A percentile compares a stretch with the other conserved stretches of the same genome.
Conservation (phyloP, 306 rosid species). For the Gillenia trifoliata region DNA sequence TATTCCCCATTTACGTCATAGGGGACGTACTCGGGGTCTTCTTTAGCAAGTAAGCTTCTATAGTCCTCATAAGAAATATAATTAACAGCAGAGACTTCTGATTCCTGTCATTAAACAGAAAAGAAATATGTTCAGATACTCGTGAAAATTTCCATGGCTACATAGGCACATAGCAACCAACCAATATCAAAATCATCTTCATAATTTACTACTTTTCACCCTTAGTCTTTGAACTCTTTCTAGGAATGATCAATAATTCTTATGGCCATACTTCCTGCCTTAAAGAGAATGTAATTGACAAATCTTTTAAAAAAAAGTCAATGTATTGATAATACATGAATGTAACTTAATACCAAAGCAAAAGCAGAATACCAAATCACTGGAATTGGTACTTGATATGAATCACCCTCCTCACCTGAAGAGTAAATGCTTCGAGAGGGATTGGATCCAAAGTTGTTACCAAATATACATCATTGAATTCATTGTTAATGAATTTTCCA, state of each 20-base stretch:
- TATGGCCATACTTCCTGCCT: neutral
- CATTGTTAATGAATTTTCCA: conserved; percentile 76
- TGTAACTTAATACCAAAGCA: neutral
- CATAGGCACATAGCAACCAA: neutral
- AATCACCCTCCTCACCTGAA: conserved; percentile 61
- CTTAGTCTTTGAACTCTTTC: neutral
- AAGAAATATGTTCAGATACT: conserved; percentile 10
- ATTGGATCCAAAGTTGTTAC: conserved; percentile 83
- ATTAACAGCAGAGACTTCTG: conserved; percentile 92
- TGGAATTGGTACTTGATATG: neutral
- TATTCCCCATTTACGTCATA: conserved; percentile 72
- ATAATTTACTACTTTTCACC: neutral
- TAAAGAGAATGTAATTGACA: conserved; percentile 2
- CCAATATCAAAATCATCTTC: neutral
- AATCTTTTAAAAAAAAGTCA: neutral
- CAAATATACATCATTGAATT: conserved; percentile 78
- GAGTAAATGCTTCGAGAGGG: conserved; percentile 85
- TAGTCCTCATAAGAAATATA: conserved; percentile 72
- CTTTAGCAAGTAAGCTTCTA: conserved; percentile 54
- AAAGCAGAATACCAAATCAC: neutral
- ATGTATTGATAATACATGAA: neutral
- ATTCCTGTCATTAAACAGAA: conserved; percentile 50
- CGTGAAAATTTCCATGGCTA: neutral
- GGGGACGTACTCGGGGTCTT: conserved; percentile 70
- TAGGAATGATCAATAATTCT: neutral